These are phyloP conservation scores for Colletotrichum sp. DNA, from an alignment of 2,329 filamentous ascomycete species.

Conservation along the genomic window DNA sequence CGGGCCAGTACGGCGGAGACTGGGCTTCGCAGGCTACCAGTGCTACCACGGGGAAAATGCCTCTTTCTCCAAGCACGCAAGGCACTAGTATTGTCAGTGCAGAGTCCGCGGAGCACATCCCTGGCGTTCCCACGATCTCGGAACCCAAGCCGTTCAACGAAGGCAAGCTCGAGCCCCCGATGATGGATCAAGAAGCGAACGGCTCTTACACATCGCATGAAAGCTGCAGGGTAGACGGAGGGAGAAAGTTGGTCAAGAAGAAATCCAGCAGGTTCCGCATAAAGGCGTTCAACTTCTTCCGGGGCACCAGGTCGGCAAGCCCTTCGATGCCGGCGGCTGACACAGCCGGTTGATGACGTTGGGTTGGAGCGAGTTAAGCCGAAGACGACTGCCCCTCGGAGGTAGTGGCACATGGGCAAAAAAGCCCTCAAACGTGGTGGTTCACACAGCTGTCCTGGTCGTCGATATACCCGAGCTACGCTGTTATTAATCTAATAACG, in stretches of 20 bases:
- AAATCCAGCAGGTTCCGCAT: slow-evolving; percentile 68
- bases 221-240: slow-evolving; percentile 49
- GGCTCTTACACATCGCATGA: slow-evolving; percentile 37
- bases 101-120: slow-evolving; percentile 58
- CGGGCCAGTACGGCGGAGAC: slow-evolving; percentile 58
- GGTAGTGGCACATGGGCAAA: not conserved
- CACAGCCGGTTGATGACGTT: slow-evolving; percentile 26
- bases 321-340: slow-evolving; percentile 35
- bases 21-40: slow-evolving; percentile 69
- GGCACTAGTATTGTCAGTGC: slow-evolving; percentile 70
- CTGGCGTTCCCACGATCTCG: slow-evolving; percentile 48
- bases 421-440: not conserved
- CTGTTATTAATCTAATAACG: slow-evolving; percentile 10
- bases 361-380: not conserved
- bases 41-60: slow-evolving; percentile 68
- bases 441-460: not conserved
- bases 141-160: slow-evolving; percentile 36
- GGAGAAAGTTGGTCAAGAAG: slow-evolving; percentile 61
- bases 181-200: slow-evolving; percentile 19
- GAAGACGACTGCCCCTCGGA: not conserved
- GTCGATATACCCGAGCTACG: slow-evolving; percentile 18
- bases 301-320: slow-evolving; percentile 51
- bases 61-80: slow-evolving; percentile 68
- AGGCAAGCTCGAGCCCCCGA: not conserved
- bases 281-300: slow-evolving; percentile 64